These are phyloP conservation scores for Aspergillus viridinutans DNA, from an alignment of 2,329 filamentous ascomycete genomes.

Conservation along the genomic window DNA sequence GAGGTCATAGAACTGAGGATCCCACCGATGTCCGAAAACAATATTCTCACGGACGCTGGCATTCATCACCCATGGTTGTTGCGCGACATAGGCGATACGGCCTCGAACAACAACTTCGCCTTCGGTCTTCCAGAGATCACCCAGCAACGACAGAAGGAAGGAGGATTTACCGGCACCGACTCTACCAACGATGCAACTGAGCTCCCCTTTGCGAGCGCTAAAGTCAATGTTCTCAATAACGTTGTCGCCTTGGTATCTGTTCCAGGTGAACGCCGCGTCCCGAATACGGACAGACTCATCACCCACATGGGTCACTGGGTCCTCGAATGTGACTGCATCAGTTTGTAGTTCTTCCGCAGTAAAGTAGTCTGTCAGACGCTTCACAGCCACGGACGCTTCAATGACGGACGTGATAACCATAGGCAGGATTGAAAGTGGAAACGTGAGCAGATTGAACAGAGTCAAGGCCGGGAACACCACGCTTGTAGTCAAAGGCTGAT, in stretches of 20 bases:
- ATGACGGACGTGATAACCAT: conserved; percentile 98
- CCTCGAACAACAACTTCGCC: conserved; percentile 81
- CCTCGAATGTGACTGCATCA: conserved; percentile 70
- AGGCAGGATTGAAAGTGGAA: conserved; percentile 86
- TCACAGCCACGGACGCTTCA: conserved; percentile 88
- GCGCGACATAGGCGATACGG: conserved; percentile 82
- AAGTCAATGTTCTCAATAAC: conserved; percentile 82
- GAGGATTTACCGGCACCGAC: conserved; percentile 97
- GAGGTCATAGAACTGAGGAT: conserved; percentile 88
- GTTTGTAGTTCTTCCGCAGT: conserved; percentile 83
- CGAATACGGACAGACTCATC: conserved; percentile 82
- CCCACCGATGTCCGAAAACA: conserved; percentile 89
- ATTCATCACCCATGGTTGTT: conserved; percentile 96
- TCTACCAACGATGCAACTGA: conserved; percentile 87
- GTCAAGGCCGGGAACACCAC: conserved; percentile 93
- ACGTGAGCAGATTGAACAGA: conserved; percentile 92
- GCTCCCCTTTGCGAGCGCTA: conserved; percentile 83
- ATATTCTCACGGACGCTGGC: conserved; percentile 97
- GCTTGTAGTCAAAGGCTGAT: conserved; percentile 80
- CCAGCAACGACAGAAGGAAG: conserved; percentile 79
- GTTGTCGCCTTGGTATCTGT: conserved; percentile 66
- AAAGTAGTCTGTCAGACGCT: conserved; percentile 79
- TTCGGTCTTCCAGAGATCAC: conserved; percentile 84
- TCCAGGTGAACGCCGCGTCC: conserved; percentile 91
- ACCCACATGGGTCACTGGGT: conserved; percentile 68